Conservation (phyloP, 2,329 filamentous ascomycete genomes). For the Microcera coccophila region DNA sequence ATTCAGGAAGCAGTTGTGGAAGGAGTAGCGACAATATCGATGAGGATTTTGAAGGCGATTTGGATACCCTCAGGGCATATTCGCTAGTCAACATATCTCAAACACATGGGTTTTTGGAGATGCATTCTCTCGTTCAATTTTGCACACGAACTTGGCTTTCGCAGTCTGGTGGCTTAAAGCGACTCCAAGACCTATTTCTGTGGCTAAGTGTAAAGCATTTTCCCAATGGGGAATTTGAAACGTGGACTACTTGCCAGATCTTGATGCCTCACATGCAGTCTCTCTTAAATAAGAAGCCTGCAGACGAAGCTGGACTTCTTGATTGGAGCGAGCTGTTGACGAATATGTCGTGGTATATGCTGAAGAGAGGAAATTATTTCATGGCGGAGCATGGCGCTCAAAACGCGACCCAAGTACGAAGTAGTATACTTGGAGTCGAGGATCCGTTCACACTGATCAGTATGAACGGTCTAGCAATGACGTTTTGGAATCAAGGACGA, state of each 20-base stretch:
- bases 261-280: conserved; percentile 7
- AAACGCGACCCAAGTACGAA: background rate
- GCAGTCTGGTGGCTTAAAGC: background rate
- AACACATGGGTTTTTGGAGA: conserved; percentile 1
- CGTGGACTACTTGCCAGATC: conserved; percentile 2
- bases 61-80: conserved; percentile 11
- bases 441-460: background rate
- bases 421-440: background rate
- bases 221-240: conserved; percentile 1
- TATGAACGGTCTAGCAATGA: background rate
- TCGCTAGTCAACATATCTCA: conserved; percentile 2
- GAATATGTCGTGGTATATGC: background rate
- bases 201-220: background rate
- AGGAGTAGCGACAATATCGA: background rate
- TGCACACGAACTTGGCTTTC: conserved; percentile 5
- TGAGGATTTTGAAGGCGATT: conserved; percentile 10
- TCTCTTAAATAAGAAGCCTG: background rate
- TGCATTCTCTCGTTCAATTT: conserved; percentile 3
- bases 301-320: background rate
- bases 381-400: background rate
- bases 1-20: background rate
- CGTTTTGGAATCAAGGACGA: background rate
- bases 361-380: background rate
- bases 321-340: background rate
- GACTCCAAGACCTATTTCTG: conserved; percentile 3